These are phyloP conservation scores for Colletotrichum incanum DNA, from an alignment of 2,329 filamentous ascomycete species.

Conservation along the genomic window DNA sequence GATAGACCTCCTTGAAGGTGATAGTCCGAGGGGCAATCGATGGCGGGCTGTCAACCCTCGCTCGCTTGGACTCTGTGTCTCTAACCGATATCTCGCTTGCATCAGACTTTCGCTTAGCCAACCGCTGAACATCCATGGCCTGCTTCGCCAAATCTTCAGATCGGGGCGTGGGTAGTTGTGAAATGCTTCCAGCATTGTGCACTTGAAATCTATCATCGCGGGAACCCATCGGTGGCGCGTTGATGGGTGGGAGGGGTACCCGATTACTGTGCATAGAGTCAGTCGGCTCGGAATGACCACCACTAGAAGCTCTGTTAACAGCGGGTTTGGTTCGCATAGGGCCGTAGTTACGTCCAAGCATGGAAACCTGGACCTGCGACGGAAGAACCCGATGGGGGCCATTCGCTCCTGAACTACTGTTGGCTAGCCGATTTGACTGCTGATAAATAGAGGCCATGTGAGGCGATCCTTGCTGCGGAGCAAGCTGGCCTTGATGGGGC, in stretches of 20 bases:
- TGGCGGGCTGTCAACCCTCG: constrained; percentile 6
- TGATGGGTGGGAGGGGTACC: constrained; percentile 3
- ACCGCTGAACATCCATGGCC: constrained; percentile 8
- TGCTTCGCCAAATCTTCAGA: constrained; percentile 20
- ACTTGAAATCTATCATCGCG: constrained; percentile 3
- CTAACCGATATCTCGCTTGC: background rate
- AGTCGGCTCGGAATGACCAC: background rate
- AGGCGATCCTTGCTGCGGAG: constrained; percentile 13
- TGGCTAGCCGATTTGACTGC: constrained; percentile 1
- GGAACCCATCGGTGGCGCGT: background rate
- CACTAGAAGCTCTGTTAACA: background rate
- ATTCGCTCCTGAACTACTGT: background rate
- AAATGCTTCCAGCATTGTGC: background rate
- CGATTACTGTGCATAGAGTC: background rate
- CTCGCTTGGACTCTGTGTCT: constrained; percentile 19
- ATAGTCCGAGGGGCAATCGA: constrained; percentile 38
- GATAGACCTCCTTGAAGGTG: constrained; percentile 45
- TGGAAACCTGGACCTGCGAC: constrained; percentile 20
- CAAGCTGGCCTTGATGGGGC: constrained; percentile 11
- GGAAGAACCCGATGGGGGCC: constrained; percentile 17
- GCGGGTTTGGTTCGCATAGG: background rate
- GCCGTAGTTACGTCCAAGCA: constrained; percentile 9
- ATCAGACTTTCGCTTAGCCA: constrained; percentile 35
- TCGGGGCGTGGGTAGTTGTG: background rate
- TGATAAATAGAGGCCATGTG: constrained; percentile 10